These are phyloP conservation scores for Penicillium hordei DNA, from an alignment of 2,329 filamentous ascomycete genomes.

Conservation along the genomic window DNA sequence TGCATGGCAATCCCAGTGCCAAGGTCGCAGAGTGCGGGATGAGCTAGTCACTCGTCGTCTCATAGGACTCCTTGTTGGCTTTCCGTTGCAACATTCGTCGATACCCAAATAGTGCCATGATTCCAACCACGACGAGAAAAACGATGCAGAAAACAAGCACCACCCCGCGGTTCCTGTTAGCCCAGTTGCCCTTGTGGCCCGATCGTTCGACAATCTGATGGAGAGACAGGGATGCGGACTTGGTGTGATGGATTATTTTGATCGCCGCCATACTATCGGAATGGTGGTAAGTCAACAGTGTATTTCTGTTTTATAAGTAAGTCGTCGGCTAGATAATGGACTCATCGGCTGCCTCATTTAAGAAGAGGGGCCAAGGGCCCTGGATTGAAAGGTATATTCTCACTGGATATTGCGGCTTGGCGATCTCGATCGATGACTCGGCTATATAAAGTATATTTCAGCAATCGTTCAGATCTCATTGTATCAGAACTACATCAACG, in stretches of 20 bases:
- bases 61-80: constrained; percentile 27
- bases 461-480: not conserved
- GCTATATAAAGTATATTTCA: not conserved
- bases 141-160: constrained; percentile 63
- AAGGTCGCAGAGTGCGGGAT: not conserved
- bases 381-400: not conserved
- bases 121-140: constrained; percentile 54
- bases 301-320: not conserved
- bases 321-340: too few species aligned
- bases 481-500: not conserved
- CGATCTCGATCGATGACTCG: not conserved
- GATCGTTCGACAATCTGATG: constrained; percentile 36
- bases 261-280: constrained; percentile 27
- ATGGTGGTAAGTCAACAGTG: too few species aligned
- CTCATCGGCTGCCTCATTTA: too few species aligned
- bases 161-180: constrained; percentile 57
- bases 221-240: constrained; percentile 16
- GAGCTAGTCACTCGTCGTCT: constrained; percentile 9
- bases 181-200: constrained; percentile 51
- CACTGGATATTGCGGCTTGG: not conserved
- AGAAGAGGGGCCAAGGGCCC: too few species aligned
- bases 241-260: constrained; percentile 24
- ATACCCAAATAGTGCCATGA: constrained; percentile 53
- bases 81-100: constrained; percentile 43
- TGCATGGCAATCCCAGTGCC: not conserved